Conservation (phyloP, 2,329 filamentous ascomycete species). For the Xylaria sp. region DNA sequence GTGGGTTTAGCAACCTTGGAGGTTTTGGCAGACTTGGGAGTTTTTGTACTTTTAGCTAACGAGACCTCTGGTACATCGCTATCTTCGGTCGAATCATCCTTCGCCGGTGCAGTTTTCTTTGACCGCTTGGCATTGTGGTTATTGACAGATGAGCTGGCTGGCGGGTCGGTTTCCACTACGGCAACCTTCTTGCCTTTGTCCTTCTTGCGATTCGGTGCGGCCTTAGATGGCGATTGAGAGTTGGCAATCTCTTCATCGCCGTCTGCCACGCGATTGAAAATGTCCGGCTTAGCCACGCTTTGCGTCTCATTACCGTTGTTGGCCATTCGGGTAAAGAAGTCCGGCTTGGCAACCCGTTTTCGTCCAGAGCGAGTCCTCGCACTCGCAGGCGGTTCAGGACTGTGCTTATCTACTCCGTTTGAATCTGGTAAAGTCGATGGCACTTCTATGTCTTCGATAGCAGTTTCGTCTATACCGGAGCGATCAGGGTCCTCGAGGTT, state of each 20-base stretch:
- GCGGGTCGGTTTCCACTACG: background rate
- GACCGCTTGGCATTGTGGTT: slow-evolving; percentile 14
- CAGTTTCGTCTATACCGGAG: background rate
- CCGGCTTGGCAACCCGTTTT: slow-evolving; percentile 27
- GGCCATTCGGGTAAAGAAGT: slow-evolving; percentile 22
- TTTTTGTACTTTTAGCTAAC: background rate
- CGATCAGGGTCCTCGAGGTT: background rate
- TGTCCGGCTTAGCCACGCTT: slow-evolving; percentile 26
- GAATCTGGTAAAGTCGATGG: slow-evolving; percentile 19
- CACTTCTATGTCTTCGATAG: slow-evolving; percentile 15
- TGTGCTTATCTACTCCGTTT: background rate
- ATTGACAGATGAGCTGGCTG: slow-evolving; percentile 16
- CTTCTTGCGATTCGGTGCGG: slow-evolving; percentile 18
- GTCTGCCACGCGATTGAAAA: slow-evolving; percentile 18
- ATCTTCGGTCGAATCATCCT: slow-evolving; percentile 5
- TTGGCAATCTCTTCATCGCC: slow-evolving; percentile 7
- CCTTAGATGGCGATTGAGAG: slow-evolving; percentile 20
- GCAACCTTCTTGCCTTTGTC: slow-evolving; percentile 5
- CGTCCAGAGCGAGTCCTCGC: slow-evolving; percentile 20
- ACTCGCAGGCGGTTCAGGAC: background rate
- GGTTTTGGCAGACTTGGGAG: too few relatives aligned
- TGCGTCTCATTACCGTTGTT: slow-evolving; percentile 13
- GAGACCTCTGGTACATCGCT: slow-evolving; percentile 9
- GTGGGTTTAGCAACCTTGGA: too few relatives aligned
- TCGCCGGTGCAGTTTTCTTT: slow-evolving; percentile 24